These are phyloP conservation scores for Botrytis hyacinthi DNA, from an alignment of 2,329 filamentous ascomycete genomes.

Conservation along the genomic window DNA sequence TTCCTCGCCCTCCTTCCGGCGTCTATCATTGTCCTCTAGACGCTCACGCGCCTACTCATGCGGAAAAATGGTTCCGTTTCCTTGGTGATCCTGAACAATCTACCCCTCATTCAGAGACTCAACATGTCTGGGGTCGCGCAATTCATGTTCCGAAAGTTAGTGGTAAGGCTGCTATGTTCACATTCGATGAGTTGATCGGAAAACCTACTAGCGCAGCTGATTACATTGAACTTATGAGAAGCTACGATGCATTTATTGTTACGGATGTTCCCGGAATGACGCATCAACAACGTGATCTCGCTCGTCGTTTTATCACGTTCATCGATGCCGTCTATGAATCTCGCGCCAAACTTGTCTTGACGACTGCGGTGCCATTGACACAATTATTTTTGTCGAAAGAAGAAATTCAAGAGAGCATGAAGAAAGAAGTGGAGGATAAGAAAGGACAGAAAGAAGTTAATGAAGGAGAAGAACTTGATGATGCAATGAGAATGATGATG, in stretches of 20 bases:
- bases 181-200: conserved; percentile 88
- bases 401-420: conserved; percentile 62
- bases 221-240: conserved; percentile 86
- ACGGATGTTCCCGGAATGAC: conserved; percentile 93
- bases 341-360: conserved; percentile 92
- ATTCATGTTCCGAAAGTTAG: conserved; percentile 85
- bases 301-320: conserved; percentile 93
- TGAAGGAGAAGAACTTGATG: conserved; percentile 48
- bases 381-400: conserved; percentile 79
- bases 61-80: conserved; percentile 93
- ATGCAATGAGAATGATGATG: conserved; percentile 76
- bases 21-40: conserved; percentile 93
- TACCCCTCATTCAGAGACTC: conserved; percentile 72
- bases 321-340: conserved; percentile 94
- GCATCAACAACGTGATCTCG: conserved; percentile 78
- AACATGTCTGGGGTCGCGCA: conserved; percentile 89
- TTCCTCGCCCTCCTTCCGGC: conserved; percentile 85
- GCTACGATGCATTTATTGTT: conserved; percentile 89
- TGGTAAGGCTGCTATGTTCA: conserved; percentile 85
- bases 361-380: conserved; percentile 78
- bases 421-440: conserved; percentile 45
- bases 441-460: conserved; percentile 41
- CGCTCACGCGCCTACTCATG: conserved; percentile 71
- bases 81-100: conserved; percentile 71
- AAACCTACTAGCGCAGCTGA: conserved; percentile 88